Conservation (phyloP, 2,329 filamentous ascomycete species). For the Parascedosporium putredinis region DNA sequence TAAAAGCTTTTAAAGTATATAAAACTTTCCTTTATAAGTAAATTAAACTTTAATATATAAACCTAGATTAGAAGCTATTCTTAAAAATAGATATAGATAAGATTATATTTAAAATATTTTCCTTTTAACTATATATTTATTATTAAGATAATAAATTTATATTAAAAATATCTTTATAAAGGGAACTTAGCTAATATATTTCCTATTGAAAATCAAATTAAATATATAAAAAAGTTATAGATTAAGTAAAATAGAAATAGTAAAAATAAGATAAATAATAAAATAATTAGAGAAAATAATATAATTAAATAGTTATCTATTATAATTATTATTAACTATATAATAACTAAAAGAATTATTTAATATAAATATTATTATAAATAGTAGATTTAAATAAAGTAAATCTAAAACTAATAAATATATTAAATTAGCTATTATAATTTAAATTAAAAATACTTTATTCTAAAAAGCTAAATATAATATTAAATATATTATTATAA, state of each 20-base stretch:
- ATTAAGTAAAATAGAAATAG: neutral
- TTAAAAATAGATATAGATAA: neutral
- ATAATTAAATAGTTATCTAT: neutral
- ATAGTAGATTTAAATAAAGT: neutral
- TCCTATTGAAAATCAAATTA: neutral
- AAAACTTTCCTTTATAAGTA: conserved; percentile 4
- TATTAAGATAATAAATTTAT: neutral
- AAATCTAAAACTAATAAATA: neutral
- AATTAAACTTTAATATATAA: conserved; percentile 8
- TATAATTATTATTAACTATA: neutral
- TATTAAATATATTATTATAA: neutral
- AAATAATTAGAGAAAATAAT: neutral
- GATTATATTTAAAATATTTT: conserved; percentile 1
- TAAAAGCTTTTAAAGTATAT: neutral
- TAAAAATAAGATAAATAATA: neutral
- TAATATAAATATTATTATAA: neutral
- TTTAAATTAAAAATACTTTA: neutral
- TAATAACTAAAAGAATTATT: neutral
- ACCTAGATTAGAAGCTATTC: conserved; percentile 5
- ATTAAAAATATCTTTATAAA: neutral
- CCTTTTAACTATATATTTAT: neutral
- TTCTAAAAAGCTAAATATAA: neutral
- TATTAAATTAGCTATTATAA: neutral
- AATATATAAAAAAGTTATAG: neutral
- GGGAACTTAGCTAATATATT: neutral